These are phyloP conservation scores for Erodium trifolium DNA, from an alignment of 441 rosid genomes.

Conservation along the genomic window DNA sequence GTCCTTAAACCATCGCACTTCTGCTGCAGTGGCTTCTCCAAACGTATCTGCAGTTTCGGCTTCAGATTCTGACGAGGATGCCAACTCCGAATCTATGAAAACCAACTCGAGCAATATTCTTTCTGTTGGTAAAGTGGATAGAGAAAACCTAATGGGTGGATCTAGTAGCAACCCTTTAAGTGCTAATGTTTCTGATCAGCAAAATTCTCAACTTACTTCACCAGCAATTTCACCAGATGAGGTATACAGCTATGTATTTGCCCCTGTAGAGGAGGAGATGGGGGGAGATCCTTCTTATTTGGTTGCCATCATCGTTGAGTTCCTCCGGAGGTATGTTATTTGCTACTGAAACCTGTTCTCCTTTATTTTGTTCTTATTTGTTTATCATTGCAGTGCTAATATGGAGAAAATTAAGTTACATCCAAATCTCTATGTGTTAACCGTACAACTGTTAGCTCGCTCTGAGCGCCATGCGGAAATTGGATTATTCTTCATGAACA, in stretches of 20 bases:
- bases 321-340: slow-evolving; percentile 64
- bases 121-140: slow-evolving; percentile 28
- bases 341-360: neutral
- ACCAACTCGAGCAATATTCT: slow-evolving; percentile 28
- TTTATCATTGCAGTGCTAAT: slow-evolving; percentile 51
- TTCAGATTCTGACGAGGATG: slow-evolving; percentile 45
- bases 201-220: slow-evolving; percentile 58
- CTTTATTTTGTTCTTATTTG: slow-evolving; percentile 9
- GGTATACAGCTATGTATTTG: slow-evolving; percentile 76
- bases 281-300: slow-evolving; percentile 80
- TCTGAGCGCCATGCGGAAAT: slow-evolving; percentile 73
- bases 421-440: slow-evolving; percentile 63
- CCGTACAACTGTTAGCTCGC: slow-evolving; percentile 60
- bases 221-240: slow-evolving; percentile 90
- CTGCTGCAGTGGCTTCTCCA: slow-evolving; percentile 25
- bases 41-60: slow-evolving; percentile 35
- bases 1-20: slow-evolving; percentile 27
- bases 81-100: slow-evolving; percentile 29
- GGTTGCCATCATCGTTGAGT: slow-evolving; percentile 70
- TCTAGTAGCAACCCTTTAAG: slow-evolving; percentile 33
- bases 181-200: slow-evolving; percentile 49
- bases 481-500: slow-evolving; percentile 59
- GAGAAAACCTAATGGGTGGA: slow-evolving; percentile 27
- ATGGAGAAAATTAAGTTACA: slow-evolving; percentile 70
- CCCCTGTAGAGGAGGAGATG: slow-evolving; percentile 81